Base-by-base conservation (phyloP, 2,329 filamentous ascomycete genomes). In the Byssoonygena ceratinophila region DNA sequence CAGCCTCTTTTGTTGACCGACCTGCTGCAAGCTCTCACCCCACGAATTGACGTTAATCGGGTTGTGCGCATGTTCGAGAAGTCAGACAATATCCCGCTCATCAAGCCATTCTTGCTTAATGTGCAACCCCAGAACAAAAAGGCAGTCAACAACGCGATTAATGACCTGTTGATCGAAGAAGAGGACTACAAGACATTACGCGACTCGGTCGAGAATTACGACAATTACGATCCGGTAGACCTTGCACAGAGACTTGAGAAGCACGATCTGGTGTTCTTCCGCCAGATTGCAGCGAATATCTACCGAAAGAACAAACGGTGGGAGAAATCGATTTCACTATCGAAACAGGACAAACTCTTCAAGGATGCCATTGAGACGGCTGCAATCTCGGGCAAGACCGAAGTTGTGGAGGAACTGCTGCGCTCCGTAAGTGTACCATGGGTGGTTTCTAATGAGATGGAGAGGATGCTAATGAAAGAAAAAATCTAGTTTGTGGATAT, bases 301-400 rank as follows among this genome's bases (percentile, higher is more conserved):
- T 98, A 97, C 76, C 89, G 94, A 69, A 98, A 97, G 80, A 97
- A 95, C 78, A 97, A 97, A 84, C 82, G 92, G 58, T 98, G 94
- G 94, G 91, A 97, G 75, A 97, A 97, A 76, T 96, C 90, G 3
- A 98, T 98, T 69, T 82, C 88, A 31, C 76, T 98, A 44, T 97
- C 91, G 14, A 98, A 98, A 79, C 91, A 98, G 70, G 92, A 98
- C 76, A 97, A 96, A 80, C 77, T 98, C 14, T 98, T 92, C 84
- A 97, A 96, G 78, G 92, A 98, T 73, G 92, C 94, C 23, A 97
- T 98, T 58, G 92, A 98, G 78, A 98, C 92, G 12, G 82, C 94
- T 29, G 92, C 92, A 25, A 86, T 96, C 52, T 97, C 91, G 48
- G 78, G 79, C 66, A 97, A 97, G 79, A 67, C 78, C 11, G 90